Evolutionary conservation across 306 rosid species (phyloP).

Genomic region (Oxytropis ochrocephala): DNA sequence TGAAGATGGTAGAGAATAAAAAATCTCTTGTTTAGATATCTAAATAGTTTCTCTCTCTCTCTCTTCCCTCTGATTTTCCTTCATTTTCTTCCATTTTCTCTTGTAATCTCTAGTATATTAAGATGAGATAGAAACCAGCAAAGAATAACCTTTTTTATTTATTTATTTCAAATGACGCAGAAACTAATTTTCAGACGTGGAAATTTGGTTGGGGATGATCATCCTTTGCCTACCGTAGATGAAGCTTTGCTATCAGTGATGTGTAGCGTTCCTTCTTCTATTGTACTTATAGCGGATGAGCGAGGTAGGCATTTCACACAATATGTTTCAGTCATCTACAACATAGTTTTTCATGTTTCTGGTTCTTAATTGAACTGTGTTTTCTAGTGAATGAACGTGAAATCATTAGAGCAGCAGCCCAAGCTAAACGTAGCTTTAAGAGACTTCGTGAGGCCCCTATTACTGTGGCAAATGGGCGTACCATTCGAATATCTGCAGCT

Average conservation of each 20-base stretch:
- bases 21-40: background rate
- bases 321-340: constrained; percentile 13
- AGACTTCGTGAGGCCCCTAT: constrained; percentile 46
- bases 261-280: constrained; percentile 66
- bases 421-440: constrained; percentile 57
- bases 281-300: constrained; percentile 78
- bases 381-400: constrained; percentile 53
- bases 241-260: constrained; percentile 43
- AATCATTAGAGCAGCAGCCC: constrained; percentile 53
- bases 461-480: constrained; percentile 83
- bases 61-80: background rate
- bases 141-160: constrained; percentile 5
- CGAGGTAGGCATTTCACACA: constrained; percentile 41
- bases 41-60: background rate
- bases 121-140: background rate
- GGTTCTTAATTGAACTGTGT: constrained; percentile 22
- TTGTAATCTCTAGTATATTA: background rate
- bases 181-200: constrained; percentile 69
- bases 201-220: constrained; percentile 83
- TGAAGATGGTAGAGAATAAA: background rate
- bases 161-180: constrained; percentile 48
- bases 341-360: constrained; percentile 4
- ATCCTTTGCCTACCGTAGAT: constrained; percentile 69
- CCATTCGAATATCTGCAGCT: constrained; percentile 69
- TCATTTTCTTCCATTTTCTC: background rate